These are phyloP conservation scores for Stachybotrys chartarum DNA, from an alignment of 2,329 filamentous ascomycete genomes.

Conservation along the genomic window DNA sequence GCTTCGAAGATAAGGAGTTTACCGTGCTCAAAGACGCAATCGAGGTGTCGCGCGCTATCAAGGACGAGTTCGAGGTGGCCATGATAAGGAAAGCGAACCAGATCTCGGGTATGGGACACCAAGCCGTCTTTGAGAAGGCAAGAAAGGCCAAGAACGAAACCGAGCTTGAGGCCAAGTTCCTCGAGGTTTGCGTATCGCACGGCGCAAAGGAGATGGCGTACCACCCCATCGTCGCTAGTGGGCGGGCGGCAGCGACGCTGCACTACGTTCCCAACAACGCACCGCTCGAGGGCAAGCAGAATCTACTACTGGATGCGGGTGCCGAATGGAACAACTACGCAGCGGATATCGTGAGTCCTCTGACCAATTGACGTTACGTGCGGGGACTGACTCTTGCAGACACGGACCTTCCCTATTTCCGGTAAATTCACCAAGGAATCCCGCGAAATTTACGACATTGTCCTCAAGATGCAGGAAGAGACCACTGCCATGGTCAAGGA, in stretches of 20 bases:
- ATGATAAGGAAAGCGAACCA: constrained; percentile 66
- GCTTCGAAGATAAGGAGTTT: constrained; percentile 59
- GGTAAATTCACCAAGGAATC: constrained; percentile 65
- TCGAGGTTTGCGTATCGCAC: constrained; percentile 66
- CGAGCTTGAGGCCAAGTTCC: constrained; percentile 75
- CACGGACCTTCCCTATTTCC: constrained; percentile 76
- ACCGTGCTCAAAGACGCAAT: constrained; percentile 53
- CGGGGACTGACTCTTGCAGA: constrained; percentile 36
- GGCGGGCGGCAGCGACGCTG: constrained; percentile 73
- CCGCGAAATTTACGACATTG: constrained; percentile 71
- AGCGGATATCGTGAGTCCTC: constrained; percentile 49
- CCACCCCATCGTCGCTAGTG: constrained; percentile 75
- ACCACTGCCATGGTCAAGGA: constrained; percentile 67
- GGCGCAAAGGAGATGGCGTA: constrained; percentile 82
- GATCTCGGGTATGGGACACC: constrained; percentile 62
- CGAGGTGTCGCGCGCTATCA: constrained; percentile 61
- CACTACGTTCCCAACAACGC: constrained; percentile 81
- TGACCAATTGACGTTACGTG: background rate
- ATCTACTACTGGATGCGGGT: constrained; percentile 80
- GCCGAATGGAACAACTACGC: constrained; percentile 69
- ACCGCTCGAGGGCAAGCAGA: constrained; percentile 61
- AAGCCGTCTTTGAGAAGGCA: constrained; percentile 53
- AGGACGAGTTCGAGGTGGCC: constrained; percentile 68
- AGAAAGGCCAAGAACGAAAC: constrained; percentile 65
- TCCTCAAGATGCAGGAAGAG: constrained; percentile 78